Percentiles rank a stretch among this genome's conserved stretches.
Evolutionary conservation across 2,329 filamentous ascomycete genomes (phyloP).

Genomic region (Venturiaceae sp.): DNA sequence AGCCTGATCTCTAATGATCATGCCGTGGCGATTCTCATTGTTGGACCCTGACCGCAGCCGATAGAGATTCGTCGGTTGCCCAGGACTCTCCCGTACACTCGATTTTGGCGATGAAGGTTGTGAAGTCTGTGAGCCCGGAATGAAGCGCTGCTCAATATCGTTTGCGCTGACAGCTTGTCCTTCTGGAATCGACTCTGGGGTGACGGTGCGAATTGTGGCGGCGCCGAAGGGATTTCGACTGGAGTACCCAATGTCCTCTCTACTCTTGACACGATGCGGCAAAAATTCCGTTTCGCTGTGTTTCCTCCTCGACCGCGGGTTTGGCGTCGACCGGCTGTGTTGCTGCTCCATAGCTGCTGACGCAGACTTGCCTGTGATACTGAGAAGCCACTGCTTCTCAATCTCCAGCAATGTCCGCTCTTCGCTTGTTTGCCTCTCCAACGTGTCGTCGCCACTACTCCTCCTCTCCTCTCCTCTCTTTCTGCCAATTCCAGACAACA

Average conservation of each 20-base stretch:
- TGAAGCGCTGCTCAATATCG: background rate
- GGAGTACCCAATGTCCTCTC: constrained; percentile 4
- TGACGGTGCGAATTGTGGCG: constrained; percentile 52
- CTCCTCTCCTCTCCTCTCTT: background rate
- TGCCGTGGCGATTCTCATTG: constrained; percentile 5
- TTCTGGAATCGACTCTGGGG: constrained; percentile 43
- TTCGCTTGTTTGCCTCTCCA: background rate
- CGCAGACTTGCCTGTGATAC: background rate
- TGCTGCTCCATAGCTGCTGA: background rate
- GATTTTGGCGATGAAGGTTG: constrained; percentile 5
- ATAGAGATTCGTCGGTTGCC: background rate
- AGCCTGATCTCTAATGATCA: constrained; percentile 35
- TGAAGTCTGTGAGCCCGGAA: constrained; percentile 9
- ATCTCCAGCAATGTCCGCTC: constrained; percentile 9
- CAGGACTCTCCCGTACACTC: background rate
- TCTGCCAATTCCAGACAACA: background rate
- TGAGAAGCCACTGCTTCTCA: constrained; percentile 8
- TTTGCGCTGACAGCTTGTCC: background rate
- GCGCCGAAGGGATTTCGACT: background rate
- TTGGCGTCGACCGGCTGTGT: background rate
- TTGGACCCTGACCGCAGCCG: constrained; percentile 7
- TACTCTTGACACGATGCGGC: background rate
- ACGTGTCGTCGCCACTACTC: background rate
- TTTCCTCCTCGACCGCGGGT: background rate
- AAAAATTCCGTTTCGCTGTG: background rate